Evolutionary conservation across 192 early-diverging fungal genomes (phyloP).

Genomic region (Backusella tarrabulga): DNA sequence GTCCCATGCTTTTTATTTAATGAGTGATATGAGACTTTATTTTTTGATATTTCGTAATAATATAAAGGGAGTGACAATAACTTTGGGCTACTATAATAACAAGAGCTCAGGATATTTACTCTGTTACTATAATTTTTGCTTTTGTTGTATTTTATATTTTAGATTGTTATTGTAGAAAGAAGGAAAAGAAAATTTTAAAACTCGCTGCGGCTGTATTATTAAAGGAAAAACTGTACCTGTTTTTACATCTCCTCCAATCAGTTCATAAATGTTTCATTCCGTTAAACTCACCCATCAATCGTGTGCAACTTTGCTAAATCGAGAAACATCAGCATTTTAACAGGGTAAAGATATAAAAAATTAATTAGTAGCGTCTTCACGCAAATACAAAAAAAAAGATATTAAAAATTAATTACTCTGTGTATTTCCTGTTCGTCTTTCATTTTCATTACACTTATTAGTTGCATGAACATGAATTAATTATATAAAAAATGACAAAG

Average conservation of each 20-base stretch:
- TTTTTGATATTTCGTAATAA: neutral
- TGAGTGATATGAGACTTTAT: neutral
- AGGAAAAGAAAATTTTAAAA: neutral
- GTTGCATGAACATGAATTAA: neutral
- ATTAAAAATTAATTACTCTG: neutral
- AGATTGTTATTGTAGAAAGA: neutral
- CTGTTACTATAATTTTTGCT: neutral
- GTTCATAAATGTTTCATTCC: neutral
- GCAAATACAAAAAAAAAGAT: no score
- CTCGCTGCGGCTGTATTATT: neutral
- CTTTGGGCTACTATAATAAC: neutral
- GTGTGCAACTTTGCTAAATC: neutral
- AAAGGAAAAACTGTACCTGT: neutral
- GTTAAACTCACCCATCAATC: neutral
- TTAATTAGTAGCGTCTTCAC: no score
- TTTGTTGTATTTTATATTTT: neutral
- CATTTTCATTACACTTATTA: neutral
- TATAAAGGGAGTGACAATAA: neutral
- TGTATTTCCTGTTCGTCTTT: neutral
- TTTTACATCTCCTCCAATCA: slow-evolving; percentile 6
- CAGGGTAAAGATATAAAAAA: neutral
- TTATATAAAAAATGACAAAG: neutral
- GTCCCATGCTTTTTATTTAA: neutral
- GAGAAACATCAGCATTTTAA: neutral
- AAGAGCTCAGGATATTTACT: neutral